Evolutionary conservation across 495 filamentous ascomycete genomes (phyloP), one percentile per base, ranked within the genome.

Genomic region (Penicilliopsis zonata): DNA sequence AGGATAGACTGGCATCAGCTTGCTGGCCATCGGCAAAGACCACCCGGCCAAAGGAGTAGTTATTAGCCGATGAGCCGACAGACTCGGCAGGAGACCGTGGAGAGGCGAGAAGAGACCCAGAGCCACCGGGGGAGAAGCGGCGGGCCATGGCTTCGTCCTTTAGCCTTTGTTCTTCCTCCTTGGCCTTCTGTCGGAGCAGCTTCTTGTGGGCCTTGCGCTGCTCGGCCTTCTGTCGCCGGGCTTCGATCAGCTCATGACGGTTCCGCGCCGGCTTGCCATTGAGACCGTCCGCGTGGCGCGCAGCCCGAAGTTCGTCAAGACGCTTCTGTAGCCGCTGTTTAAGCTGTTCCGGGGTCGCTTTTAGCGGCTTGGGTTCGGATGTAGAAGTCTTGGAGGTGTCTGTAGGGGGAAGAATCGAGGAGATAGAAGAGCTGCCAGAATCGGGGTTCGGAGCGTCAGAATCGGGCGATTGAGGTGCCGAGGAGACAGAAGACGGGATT

Each of bases 221-320:
- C 31, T 82, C 75, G 50, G 88, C 84, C 58, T 93, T 94, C 48
- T 80, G 74, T 31, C 88, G 74, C 3, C 90, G 74, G 10, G 80
- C 67, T 54, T 95, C 92, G 43, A 98, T 80, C 2, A 98, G 69
- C 41, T 95, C 87, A 57, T 90, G 78, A 30, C 86, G 69, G 35
- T 77, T 90, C 28, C 77, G 72, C 24, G 88, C 78, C 16, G 83
- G 80, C 36, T 76, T 72, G 40, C 82, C 82, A 46, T 93, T 72
- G 4, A 71, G 65, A 9, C 78, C 82, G 41, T 87, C 82, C 14
- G 86, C 86, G 46, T 90, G 88, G 30, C 86, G 77, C 15, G 67
- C 69, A 1, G 81, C 80, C 31, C 86, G 80, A 15, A 98, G 72
- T 16, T 73, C 78, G 40, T 86, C 78, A 31, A 98, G 82, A 35